Evolutionary conservation across 345 rosid species (phyloP).

Genomic region (Conringia planisiliqua): DNA sequence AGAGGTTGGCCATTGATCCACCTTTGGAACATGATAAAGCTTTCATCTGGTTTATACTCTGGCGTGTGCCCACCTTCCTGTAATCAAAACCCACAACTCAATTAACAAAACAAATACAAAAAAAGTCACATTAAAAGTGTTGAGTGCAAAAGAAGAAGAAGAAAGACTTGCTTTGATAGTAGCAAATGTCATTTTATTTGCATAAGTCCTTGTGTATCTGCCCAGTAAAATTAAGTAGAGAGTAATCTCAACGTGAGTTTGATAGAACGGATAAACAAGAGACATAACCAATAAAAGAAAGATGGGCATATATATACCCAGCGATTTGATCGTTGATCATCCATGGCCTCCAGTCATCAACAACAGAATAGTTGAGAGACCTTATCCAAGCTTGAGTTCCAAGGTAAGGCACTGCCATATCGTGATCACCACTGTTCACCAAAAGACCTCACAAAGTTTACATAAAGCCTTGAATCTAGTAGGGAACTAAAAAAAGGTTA

Average conservation of each 20-base stretch:
- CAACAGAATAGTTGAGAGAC: constrained; percentile 48
- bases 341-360: constrained; percentile 65
- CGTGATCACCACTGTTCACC: constrained; percentile 58
- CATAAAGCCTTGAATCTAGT: neutral
- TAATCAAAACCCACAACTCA: neutral
- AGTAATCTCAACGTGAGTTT: neutral
- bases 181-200: constrained; percentile 63
- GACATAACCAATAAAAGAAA: neutral
- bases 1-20: constrained; percentile 26
- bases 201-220: constrained; percentile 62
- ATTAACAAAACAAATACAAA: neutral
- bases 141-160: neutral
- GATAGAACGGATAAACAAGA: neutral
- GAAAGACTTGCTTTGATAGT: constrained; percentile 49
- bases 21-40: constrained; percentile 40
- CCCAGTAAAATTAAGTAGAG: neutral
- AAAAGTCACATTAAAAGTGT: neutral
- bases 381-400: constrained; percentile 69
- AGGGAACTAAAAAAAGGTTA: neutral
- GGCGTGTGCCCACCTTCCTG: constrained; percentile 76
- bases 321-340: constrained; percentile 44
- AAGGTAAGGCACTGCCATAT: constrained; percentile 41
- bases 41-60: constrained; percentile 44
- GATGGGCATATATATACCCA: constrained; percentile 33
- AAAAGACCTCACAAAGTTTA: neutral